Percentiles rank a stretch among this genome's conserved stretches.
These are phyloP conservation scores for Bisporella sp. DNA, from an alignment of 2,329 filamentous ascomycete genomes.

Conservation along the genomic window DNA sequence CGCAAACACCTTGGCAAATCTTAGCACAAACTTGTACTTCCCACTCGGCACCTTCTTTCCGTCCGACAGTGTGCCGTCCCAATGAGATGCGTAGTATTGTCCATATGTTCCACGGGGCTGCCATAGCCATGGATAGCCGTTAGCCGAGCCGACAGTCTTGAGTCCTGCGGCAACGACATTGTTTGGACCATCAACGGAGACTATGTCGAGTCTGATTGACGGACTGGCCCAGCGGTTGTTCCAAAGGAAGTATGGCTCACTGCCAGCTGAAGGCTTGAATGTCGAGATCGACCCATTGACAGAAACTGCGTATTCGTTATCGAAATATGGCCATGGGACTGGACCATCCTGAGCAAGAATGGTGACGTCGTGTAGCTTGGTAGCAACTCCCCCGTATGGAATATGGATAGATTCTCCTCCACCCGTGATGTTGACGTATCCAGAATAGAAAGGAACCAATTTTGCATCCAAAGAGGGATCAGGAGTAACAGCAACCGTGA, in stretches of 20 bases:
- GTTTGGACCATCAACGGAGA: constrained; percentile 1
- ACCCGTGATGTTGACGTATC: neutral
- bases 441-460: neutral
- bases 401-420: neutral
- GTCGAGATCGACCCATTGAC: neutral
- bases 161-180: neutral
- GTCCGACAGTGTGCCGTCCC: neutral
- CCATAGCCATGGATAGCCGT: neutral
- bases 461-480: neutral
- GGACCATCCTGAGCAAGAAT: neutral
- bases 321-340: neutral
- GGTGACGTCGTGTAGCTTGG: constrained; percentile 2
- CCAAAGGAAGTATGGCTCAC: constrained; percentile 1
- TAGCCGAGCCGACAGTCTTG: neutral
- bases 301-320: neutral
- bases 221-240: neutral
- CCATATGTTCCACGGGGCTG: neutral
- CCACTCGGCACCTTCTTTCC: neutral
- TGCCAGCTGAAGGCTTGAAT: neutral
- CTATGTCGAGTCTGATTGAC: constrained; percentile 1
- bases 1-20: constrained; percentile 3
- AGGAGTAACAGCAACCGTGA: neutral
- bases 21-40: constrained; percentile 3
- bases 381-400: neutral
- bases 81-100: neutral